phyloP scores from a whole-genome alignment of 345 rosid species.

The Schrenkiella parvula region DNA sequence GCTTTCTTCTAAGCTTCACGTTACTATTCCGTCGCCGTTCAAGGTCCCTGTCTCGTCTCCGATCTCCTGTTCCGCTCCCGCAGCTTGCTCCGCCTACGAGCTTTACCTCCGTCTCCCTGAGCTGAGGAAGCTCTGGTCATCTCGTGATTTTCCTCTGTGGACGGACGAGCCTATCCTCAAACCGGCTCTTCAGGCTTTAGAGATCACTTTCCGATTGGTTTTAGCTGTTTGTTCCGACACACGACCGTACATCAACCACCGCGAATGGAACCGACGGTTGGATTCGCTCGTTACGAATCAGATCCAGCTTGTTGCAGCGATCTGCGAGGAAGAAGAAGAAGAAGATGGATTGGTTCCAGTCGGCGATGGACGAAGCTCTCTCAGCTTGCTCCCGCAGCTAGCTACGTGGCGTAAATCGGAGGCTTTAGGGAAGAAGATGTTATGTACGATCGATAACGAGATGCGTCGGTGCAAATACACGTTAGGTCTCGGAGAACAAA shows the following conservation, averaged over 20 bases:
- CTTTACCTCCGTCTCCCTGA: slow-evolving; percentile 76
- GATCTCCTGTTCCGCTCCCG: slow-evolving; percentile 35
- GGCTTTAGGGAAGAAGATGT: slow-evolving; percentile 55
- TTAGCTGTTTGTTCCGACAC: slow-evolving; percentile 61
- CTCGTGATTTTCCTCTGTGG: slow-evolving; percentile 63
- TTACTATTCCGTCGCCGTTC: slow-evolving; percentile 43
- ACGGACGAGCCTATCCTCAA: slow-evolving; percentile 53
- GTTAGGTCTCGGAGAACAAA: slow-evolving; percentile 81
- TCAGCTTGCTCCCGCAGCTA: slow-evolving; percentile 72
- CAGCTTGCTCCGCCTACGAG: slow-evolving; percentile 71
- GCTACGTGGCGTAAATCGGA: slow-evolving; percentile 77
- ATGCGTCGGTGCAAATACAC: slow-evolving; percentile 76
- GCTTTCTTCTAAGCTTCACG: slow-evolving; percentile 45
- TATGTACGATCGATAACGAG: slow-evolving; percentile 69
- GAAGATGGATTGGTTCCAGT: slow-evolving; percentile 19
- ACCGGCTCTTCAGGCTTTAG: slow-evolving; percentile 77
- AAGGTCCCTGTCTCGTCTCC: slow-evolving; percentile 34
- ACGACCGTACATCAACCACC: slow-evolving; percentile 64
- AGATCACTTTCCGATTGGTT: slow-evolving; percentile 71
- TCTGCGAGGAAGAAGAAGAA: slow-evolving; percentile 37
- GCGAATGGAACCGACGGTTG: slow-evolving; percentile 68
- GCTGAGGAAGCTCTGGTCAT: slow-evolving; percentile 55
- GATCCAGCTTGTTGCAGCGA: slow-evolving; percentile 57
- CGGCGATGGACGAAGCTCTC: slow-evolving; percentile 54
- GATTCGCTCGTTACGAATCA: slow-evolving; percentile 68